These are phyloP conservation scores for Aspergillus haitiensis DNA, from an alignment of 495 filamentous ascomycete species.

Conservation along the genomic window DNA sequence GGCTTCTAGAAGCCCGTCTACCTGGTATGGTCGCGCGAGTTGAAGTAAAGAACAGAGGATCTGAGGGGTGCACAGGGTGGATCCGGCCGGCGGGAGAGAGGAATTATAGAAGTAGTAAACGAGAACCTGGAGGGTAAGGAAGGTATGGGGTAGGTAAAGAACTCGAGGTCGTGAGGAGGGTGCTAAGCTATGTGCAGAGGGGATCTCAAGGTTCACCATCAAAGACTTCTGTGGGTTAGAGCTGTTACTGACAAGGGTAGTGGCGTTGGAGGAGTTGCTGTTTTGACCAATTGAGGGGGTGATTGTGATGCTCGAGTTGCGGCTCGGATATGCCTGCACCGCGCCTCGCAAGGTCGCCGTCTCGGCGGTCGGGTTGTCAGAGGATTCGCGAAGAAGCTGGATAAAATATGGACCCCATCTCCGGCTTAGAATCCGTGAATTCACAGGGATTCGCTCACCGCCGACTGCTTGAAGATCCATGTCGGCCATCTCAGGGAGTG, in stretches of 20 bases:
- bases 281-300: slow-evolving; percentile 65
- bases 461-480: slow-evolving; percentile 93
- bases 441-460: slow-evolving; percentile 89
- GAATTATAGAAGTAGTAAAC: slow-evolving; percentile 93
- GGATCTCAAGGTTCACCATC: slow-evolving; percentile 45
- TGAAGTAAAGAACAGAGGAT: slow-evolving; percentile 94
- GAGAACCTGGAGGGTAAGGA: slow-evolving; percentile 80
- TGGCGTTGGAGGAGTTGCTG: slow-evolving; percentile 61
- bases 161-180: slow-evolving; percentile 77
- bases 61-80: slow-evolving; percentile 86
- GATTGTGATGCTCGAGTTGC: slow-evolving; percentile 83
- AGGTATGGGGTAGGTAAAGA: slow-evolving; percentile 90
- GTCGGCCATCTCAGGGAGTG: slow-evolving; percentile 82
- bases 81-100: slow-evolving; percentile 70
- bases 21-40: slow-evolving; percentile 85
- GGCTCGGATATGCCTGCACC: slow-evolving; percentile 45
- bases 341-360: slow-evolving; percentile 54
- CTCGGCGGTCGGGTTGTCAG: slow-evolving; percentile 47
- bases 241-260: slow-evolving; percentile 53
- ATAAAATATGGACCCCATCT: slow-evolving; percentile 96
- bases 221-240: slow-evolving; percentile 48
- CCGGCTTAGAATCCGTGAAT: slow-evolving; percentile 80
- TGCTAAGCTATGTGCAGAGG: slow-evolving; percentile 54
- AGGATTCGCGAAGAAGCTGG: slow-evolving; percentile 78
- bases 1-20: slow-evolving; percentile 89